A percentile compares a stretch with the other conserved stretches of the same genome.
Evolutionary conservation across 805 yeast species (phyloP).

Genomic region (Helenozyma rhizophorensis): DNA sequence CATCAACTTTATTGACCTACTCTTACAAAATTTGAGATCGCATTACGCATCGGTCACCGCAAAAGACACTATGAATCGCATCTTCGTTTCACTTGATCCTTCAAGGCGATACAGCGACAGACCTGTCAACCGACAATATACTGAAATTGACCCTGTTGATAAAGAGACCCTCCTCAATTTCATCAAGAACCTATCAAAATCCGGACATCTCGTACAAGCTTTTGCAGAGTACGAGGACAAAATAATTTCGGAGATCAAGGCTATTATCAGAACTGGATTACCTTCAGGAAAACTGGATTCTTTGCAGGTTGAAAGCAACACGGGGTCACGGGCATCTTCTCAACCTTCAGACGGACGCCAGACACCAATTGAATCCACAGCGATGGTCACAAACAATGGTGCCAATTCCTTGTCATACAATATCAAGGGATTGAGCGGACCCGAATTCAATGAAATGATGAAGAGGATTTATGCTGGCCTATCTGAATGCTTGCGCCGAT

Average conservation of each 20-base stretch:
- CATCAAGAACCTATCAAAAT: conserved; percentile 54
- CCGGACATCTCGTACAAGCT: conserved; percentile 59
- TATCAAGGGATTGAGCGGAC: conserved; percentile 64
- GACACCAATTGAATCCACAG: too few relatives aligned
- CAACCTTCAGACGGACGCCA: too few relatives aligned
- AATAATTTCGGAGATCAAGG: conserved; percentile 67
- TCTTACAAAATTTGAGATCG: conserved; percentile 57
- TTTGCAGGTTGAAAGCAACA: not conserved
- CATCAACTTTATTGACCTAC: conserved; percentile 47
- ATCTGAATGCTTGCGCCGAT: conserved; percentile 68
- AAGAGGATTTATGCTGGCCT: conserved; percentile 54
- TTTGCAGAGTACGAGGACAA: conserved; percentile 62
- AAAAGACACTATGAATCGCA: conserved; percentile 48
- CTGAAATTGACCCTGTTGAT: conserved; percentile 34
- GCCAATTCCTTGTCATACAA: conserved; percentile 24
- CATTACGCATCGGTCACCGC: conserved; percentile 50
- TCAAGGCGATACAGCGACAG: conserved; percentile 16
- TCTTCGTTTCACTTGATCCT: conserved; percentile 27
- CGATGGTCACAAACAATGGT: too few relatives aligned
- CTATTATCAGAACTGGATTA: conserved; percentile 48
- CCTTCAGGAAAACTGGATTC: conserved; percentile 3
- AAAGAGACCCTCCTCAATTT: conserved; percentile 42
- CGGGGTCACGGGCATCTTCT: too few relatives aligned
- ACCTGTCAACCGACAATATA: conserved; percentile 32
- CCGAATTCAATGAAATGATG: conserved; percentile 73